Percentiles rank a stretch among this genome's conserved stretches.
Evolutionary conservation across 495 filamentous ascomycete genomes (phyloP).

Genomic region (Aspergillus kassunensis): DNA sequence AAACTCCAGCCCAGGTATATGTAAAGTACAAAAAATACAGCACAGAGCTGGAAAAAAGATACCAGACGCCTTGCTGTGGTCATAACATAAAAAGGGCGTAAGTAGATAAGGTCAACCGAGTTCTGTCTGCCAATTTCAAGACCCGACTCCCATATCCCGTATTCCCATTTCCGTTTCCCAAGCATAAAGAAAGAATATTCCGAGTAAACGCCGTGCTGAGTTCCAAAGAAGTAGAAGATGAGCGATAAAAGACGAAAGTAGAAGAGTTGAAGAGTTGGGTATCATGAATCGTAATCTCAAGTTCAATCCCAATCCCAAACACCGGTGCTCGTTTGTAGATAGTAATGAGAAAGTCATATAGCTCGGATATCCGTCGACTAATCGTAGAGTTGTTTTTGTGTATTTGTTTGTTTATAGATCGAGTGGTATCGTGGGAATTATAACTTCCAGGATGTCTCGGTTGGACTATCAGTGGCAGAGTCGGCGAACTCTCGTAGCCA

Average conservation of each 20-base stretch:
- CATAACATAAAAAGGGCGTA: too few relatives aligned
- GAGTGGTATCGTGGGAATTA: too few relatives aligned
- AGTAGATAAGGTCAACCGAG: too few relatives aligned
- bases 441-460: slow-evolving; percentile 36
- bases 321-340: slow-evolving; percentile 17
- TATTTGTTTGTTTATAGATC: too few relatives aligned
- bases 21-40: too few relatives aligned
- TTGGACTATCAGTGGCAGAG: slow-evolving; percentile 22
- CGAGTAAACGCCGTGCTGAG: neutral
- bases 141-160: too few relatives aligned
- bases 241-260: slow-evolving; percentile 3
- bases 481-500: slow-evolving; percentile 50
- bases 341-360: slow-evolving; percentile 9
- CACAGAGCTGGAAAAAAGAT: too few relatives aligned
- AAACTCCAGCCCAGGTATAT: neutral
- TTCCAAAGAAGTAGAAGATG: neutral
- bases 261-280: slow-evolving; percentile 19
- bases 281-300: slow-evolving; percentile 23
- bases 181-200: neutral
- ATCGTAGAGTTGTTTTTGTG: too few relatives aligned
- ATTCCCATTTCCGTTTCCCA: too few relatives aligned
- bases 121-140: too few relatives aligned
- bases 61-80: too few relatives aligned
- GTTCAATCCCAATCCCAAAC: slow-evolving; percentile 20
- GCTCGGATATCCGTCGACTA: slow-evolving; percentile 13